A percentile compares a stretch with the other conserved stretches of the same genome.
Evolutionary conservation across 345 rosid species (phyloP).

Genomic region (Hibiscus tridactylites): DNA sequence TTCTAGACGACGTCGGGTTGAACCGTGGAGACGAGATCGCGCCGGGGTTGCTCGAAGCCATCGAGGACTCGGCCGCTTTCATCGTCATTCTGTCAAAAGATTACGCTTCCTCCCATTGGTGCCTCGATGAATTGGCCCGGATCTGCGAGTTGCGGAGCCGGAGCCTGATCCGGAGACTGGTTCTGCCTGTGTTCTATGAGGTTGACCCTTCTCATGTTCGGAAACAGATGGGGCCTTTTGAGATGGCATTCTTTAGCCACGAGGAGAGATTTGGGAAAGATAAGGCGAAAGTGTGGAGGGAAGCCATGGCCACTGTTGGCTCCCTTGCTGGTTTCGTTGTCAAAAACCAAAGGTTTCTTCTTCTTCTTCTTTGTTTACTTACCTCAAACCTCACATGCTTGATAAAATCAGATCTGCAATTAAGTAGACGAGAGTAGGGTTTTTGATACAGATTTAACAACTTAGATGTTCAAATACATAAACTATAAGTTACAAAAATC

Average conservation of each 20-base stretch:
- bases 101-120: conserved; percentile 42
- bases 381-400: too few species aligned
- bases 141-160: conserved; percentile 21
- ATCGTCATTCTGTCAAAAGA: conserved; percentile 29
- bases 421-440: neutral
- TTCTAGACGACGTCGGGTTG: conserved; percentile 36
- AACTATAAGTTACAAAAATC: too few species aligned
- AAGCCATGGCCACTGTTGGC: conserved; percentile 36
- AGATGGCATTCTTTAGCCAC: conserved; percentile 20
- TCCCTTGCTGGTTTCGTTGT: conserved; percentile 23
- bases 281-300: conserved; percentile 26
- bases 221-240: conserved; percentile 28
- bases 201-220: conserved; percentile 49
- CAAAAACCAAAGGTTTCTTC: neutral
- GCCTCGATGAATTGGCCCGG: conserved; percentile 40
- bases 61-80: conserved; percentile 46
- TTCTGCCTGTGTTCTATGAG: conserved; percentile 38
- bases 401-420: neutral
- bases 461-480: too few species aligned
- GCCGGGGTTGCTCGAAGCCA: conserved; percentile 27
- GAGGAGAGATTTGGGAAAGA: conserved; percentile 15
- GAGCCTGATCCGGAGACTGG: conserved; percentile 14
- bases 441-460: neutral
- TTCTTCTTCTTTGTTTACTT: neutral
- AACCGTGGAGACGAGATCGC: conserved; percentile 34